A percentile compares a stretch with the other conserved stretches of the same genome.
These are phyloP conservation scores for Rhamnella rubrinervis DNA, from an alignment of 331 rosid species.

Conservation along the genomic window DNA sequence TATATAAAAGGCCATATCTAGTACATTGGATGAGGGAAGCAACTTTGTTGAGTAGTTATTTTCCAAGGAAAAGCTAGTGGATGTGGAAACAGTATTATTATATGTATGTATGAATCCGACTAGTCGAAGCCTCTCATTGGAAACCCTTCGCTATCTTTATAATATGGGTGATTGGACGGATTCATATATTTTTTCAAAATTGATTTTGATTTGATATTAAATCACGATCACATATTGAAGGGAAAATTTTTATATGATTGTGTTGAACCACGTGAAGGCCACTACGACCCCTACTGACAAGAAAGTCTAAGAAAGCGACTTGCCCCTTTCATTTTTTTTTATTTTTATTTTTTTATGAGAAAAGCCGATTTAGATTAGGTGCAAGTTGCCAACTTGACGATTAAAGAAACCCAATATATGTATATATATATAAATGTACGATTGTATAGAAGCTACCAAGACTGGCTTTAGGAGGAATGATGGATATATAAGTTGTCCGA, in stretches of 20 bases:
- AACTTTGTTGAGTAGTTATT: no score
- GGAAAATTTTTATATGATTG: background rate
- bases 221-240: constrained; percentile 10
- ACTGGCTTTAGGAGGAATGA: constrained; percentile 21
- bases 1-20: no score
- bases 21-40: no score
- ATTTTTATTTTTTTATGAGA: background rate
- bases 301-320: constrained; percentile 42
- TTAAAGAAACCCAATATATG: no score
- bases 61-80: no score
- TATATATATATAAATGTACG: no score
- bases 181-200: no score
- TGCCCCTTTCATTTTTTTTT: background rate
- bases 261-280: constrained; percentile 41
- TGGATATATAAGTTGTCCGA: constrained; percentile 26
- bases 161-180: background rate
- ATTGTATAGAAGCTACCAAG: constrained; percentile 31
- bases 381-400: constrained; percentile 60
- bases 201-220: constrained; percentile 12
- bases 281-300: constrained; percentile 23
- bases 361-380: constrained; percentile 26
- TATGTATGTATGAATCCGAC: background rate
- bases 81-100: no score
- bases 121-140: constrained; percentile 16
- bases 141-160: background rate